These are phyloP conservation scores for Curvularia verruculosa DNA, from an alignment of 2,329 filamentous ascomycete genomes.

Conservation along the genomic window DNA sequence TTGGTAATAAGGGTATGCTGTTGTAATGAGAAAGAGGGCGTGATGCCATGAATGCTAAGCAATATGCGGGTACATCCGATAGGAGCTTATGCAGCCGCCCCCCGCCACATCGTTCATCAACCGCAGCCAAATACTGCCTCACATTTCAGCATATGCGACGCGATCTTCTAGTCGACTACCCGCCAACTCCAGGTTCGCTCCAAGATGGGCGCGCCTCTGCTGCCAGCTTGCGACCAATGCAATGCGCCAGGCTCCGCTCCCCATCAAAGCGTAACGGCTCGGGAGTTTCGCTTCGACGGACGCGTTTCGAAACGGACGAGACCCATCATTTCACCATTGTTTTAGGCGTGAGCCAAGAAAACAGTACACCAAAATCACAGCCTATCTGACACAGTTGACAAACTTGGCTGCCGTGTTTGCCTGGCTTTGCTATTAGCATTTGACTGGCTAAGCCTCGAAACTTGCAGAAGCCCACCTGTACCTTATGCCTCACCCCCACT, in stretches of 20 bases:
- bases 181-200: not conserved
- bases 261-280: not conserved
- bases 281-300: conserved; percentile 8
- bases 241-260: not conserved
- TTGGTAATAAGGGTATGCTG: not conserved
- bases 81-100: not conserved
- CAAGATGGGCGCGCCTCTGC: not conserved
- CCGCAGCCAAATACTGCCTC: not conserved
- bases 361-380: not conserved
- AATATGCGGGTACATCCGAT: not conserved
- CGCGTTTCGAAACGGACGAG: conserved; percentile 13
- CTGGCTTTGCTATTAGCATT: not conserved
- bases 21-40: not conserved
- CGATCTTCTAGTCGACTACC: not conserved
- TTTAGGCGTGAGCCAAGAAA: conserved; percentile 4
- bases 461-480: not conserved
- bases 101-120: not conserved
- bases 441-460: conserved; percentile 2
- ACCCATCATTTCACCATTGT: conserved; percentile 13
- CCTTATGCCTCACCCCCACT: not conserved
- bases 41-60: not conserved
- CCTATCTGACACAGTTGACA: conserved; percentile 6
- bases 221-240: not conserved
- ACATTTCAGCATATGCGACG: not conserved
- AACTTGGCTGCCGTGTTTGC: not conserved